Conservation (phyloP, 495 filamentous ascomycete genomes). For the Choiromyces venosus region DNA sequence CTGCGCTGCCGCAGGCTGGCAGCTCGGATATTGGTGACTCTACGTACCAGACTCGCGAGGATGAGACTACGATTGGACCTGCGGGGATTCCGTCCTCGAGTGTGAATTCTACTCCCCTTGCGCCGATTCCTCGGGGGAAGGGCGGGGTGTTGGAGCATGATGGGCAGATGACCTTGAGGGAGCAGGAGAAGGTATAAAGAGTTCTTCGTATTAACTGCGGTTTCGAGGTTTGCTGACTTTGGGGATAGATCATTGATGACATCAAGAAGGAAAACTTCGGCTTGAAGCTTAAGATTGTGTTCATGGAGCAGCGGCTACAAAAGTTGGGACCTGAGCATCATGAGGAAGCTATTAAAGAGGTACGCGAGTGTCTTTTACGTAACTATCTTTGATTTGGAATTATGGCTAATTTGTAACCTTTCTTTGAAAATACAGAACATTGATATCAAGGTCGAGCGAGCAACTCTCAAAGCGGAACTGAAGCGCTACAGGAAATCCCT, state of each 20-base stretch:
- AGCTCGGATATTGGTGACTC: constrained; percentile 52
- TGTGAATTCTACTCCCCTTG: constrained; percentile 79
- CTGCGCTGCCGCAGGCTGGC: constrained; percentile 53
- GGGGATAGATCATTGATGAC: constrained; percentile 67
- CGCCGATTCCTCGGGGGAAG: constrained; percentile 54
- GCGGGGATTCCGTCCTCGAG: constrained; percentile 58
- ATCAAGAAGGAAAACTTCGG: constrained; percentile 90
- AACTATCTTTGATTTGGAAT: background rate
- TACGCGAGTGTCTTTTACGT: constrained; percentile 3
- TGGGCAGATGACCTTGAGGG: constrained; percentile 84
- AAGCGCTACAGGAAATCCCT: constrained; percentile 75
- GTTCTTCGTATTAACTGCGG: background rate
- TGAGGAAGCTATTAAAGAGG: constrained; percentile 74
- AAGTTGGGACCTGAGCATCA: constrained; percentile 84
- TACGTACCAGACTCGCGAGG: constrained; percentile 52
- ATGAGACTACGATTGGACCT: constrained; percentile 33
- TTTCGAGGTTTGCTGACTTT: background rate
- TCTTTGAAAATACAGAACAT: constrained; percentile 57
- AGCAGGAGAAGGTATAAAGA: constrained; percentile 83
- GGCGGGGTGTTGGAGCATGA: constrained; percentile 62
- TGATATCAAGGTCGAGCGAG: constrained; percentile 82
- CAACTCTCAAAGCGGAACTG: constrained; percentile 81
- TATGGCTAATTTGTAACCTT: background rate
- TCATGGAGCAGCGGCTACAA: constrained; percentile 69
- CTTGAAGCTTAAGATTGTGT: constrained; percentile 74